Evolutionary conservation across 192 early-diverging fungal species (phyloP), one percentile per base, ranked within the genome.

Genomic region (Hyaloraphidium curvatum): DNA sequence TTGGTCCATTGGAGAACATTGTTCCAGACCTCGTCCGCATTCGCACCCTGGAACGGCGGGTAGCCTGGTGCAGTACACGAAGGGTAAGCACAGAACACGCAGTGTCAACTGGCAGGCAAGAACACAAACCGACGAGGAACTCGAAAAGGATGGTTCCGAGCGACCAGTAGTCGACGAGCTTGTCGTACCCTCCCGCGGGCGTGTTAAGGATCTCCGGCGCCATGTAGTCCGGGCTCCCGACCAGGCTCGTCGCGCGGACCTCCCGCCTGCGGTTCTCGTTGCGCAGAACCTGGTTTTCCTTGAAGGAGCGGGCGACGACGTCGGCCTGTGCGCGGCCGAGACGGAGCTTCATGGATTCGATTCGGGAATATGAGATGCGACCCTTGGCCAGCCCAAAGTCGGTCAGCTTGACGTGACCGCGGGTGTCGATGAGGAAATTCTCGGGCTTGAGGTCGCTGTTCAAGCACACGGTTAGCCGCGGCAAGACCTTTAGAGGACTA

Each of bases 151-250:
- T 86, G 62, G 77, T 80, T 7, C 81, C 83, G 2, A 84, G 63
- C 37, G 65, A 67, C 83, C 83, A 86, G 61, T 81, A 84, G 59
- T 86, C 83, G 28, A 81, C 81, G 29, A 62, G 69, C 23, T 72
- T 65, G 55, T 74, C 80, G 59, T 86, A 84, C 33, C 80, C 80
- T 16, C 28, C 50, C 17, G 55, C 57, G 26, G 55, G 52, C 11
- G 71, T 71, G 51, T 61, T 68, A 28, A 92, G 68, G 19, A 90
- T 78, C 62, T 92, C 89, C 5, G 85, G 83, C 4, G 87, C 87
- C 87, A 92, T 92, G 74, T 92, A 92, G 64, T 92, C 87, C 30
- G 87, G 86, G 28, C 78, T 80, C 4, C 89, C 89, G 4, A 92
- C 89, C 39, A 91, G 75, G 19, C 43, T 48, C 11, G 43, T 48